Conservation (phyloP, 225 moss, liverwort and hornwort species). For the Marchantia polymorpha region DNA sequence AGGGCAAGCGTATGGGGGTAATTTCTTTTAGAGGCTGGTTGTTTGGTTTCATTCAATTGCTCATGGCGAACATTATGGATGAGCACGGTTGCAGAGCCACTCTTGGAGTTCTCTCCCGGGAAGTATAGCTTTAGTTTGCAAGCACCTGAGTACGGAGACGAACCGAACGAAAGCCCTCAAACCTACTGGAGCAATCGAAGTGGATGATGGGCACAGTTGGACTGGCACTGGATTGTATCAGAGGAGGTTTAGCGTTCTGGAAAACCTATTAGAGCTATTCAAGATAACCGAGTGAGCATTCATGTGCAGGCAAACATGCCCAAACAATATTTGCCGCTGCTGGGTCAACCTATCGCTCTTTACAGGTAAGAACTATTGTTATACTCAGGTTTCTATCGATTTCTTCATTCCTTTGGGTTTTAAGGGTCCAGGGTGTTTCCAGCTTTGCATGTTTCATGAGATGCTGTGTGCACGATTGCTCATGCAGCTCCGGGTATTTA, state of each 20-base stretch:
- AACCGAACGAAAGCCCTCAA: not conserved
- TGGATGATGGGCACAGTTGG: not conserved
- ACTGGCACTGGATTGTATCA: not conserved
- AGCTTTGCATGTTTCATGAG: no score
- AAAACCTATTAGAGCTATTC: not conserved
- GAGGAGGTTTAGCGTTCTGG: not conserved
- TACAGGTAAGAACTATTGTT: constrained; percentile 50
- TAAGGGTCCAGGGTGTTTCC: no score
- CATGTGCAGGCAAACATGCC: constrained; percentile 81
- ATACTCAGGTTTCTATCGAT: no score
- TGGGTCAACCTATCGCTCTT: constrained; percentile 78
- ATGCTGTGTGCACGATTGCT: no score
- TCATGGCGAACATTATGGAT: not conserved
- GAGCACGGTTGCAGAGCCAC: not conserved
- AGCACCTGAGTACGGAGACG: not conserved
- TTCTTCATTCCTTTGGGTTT: not conserved
- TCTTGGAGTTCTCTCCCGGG: not conserved
- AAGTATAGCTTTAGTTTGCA: not conserved
- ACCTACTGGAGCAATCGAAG: not conserved
- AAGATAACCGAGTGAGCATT: constrained; percentile 9
- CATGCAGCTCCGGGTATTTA: no score
- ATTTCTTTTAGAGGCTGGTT: constrained; percentile 14
- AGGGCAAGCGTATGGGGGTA: constrained; percentile 93
- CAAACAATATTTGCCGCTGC: constrained; percentile 85
- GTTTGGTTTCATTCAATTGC: no score